Percentiles rank a stretch among this genome's conserved stretches.
Evolutionary conservation across 768 basidiomycete species (phyloP).

Genomic region (Lentinula detonsa): DNA sequence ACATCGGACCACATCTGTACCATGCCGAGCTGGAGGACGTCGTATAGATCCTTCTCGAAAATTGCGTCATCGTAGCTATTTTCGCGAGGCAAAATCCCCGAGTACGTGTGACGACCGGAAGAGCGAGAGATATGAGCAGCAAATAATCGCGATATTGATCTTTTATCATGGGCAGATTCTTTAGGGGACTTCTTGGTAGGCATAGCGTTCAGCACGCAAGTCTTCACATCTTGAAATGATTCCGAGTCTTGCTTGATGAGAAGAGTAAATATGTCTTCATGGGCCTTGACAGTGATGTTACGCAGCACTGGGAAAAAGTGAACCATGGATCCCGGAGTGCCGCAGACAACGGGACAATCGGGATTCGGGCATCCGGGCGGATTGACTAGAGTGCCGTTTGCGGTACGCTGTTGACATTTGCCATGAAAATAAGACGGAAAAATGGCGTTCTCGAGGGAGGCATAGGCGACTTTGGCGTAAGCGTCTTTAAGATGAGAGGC

Average conservation of each 20-base stretch:
- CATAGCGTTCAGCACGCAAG: neutral
- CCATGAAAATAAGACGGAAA: conserved; percentile 74
- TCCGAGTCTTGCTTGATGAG: conserved; percentile 31
- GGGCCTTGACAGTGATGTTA: conserved; percentile 42
- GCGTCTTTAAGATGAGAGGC: conserved; percentile 31
- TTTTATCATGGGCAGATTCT: neutral
- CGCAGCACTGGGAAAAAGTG: conserved; percentile 54
- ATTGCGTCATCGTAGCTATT: neutral
- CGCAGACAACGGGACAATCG: conserved; percentile 72
- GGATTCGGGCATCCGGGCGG: conserved; percentile 75
- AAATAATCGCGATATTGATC: neutral
- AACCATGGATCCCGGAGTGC: conserved; percentile 75
- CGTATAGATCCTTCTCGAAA: neutral
- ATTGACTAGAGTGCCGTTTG: conserved; percentile 23
- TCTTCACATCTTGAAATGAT: conserved; percentile 27
- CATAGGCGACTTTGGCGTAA: conserved; percentile 39
- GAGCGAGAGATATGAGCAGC: neutral
- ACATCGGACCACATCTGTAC: conserved; percentile 22
- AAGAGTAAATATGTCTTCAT: conserved; percentile 24
- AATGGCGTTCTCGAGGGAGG: conserved; percentile 45
- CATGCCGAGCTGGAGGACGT: conserved; percentile 15
- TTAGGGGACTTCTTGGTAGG: neutral
- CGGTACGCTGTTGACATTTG: conserved; percentile 54
- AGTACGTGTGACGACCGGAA: neutral
- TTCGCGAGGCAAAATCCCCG: neutral